Evolutionary conservation across 768 basidiomycete species (phyloP), one percentile per base, ranked within the genome.

Genomic region (Clavaria fumosa): DNA sequence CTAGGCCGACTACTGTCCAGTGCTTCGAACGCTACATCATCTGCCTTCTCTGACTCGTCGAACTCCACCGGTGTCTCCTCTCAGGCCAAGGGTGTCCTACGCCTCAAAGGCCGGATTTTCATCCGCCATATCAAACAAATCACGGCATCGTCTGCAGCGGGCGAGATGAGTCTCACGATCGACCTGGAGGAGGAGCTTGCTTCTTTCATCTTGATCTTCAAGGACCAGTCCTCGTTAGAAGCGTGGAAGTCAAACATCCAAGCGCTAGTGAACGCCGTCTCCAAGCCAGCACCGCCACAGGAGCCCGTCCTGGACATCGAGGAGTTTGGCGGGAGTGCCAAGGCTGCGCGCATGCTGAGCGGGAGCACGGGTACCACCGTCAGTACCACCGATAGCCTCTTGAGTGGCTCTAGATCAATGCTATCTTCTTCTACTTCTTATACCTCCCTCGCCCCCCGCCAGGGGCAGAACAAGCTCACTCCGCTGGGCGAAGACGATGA

Each of bases 131-230:
- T 99, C 58, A 79, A 80, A 47, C 76, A 79, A 38, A 81, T 99
- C 37, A 77, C 77, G 20, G 81, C 89, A 41, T 77, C 77, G 23
- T 79, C 78, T 2, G 66, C 73, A 6, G 69, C 69, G 14, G 78
- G 78, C 23, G 91, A 93, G 55, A 69, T 95, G 62, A 91, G 86
- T 52, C 67, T 97, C 44, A 95, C 93, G 4, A 93, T 99, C 50
- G 81, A 88, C 49, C 96, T 99, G 90, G 86, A 90, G 60, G 93
- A 97, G 53, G 88, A 93, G 51, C 63, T 95, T 39, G 91, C 95
- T 43, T 84, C 82, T 35, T 97, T 99, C 60, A 93, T 96, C 56
- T 70, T 99, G 33, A 80, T 89, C 49, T 99, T 95, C 70, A 82
- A 79, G 51, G 86, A 97, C 38, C 75, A 83, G 21, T 63, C 75